Evolutionary conservation across 495 filamentous ascomycete genomes (phyloP).

Genomic region (Amniculicola lignicola): DNA sequence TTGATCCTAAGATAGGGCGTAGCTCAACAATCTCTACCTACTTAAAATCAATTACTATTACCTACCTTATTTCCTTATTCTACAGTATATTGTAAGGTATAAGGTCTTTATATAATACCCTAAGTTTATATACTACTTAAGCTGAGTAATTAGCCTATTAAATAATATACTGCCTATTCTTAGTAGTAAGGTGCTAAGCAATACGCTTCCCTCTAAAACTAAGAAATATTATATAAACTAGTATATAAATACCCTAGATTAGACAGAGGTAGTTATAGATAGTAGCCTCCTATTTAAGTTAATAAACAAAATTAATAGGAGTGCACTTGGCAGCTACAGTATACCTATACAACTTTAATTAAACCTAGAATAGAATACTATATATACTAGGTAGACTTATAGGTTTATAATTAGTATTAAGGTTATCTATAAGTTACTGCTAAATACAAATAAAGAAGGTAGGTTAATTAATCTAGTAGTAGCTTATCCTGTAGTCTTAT

Average conservation of each 20-base stretch:
- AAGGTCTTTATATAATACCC: slow-evolving; percentile 29
- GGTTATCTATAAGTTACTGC: slow-evolving; percentile 24
- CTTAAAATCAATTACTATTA: slow-evolving; percentile 37
- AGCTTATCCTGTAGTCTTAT: not conserved
- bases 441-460: slow-evolving; percentile 26
- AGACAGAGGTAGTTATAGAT: slow-evolving; percentile 41
- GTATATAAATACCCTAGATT: slow-evolving; percentile 41
- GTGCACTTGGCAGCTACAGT: slow-evolving; percentile 50
- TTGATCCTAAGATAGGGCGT: slow-evolving; percentile 16
- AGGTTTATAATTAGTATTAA: slow-evolving; percentile 41
- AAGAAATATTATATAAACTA: slow-evolving; percentile 42
- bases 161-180: slow-evolving; percentile 13
- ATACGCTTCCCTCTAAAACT: slow-evolving; percentile 37
- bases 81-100: slow-evolving; percentile 29
- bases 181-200: slow-evolving; percentile 4
- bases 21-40: slow-evolving; percentile 16
- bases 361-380: slow-evolving; percentile 35
- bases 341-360: slow-evolving; percentile 48
- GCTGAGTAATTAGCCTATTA: slow-evolving; percentile 3
- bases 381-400: slow-evolving; percentile 43
- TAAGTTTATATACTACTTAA: slow-evolving; percentile 22
- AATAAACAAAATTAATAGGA: slow-evolving; percentile 32
- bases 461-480: slow-evolving; percentile 23
- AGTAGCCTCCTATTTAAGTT: slow-evolving; percentile 37
- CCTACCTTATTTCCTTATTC: slow-evolving; percentile 15